These are phyloP conservation scores for Cichorium intybus DNA, from an alignment of 140 eudicot genomes.

Conservation along the genomic window DNA sequence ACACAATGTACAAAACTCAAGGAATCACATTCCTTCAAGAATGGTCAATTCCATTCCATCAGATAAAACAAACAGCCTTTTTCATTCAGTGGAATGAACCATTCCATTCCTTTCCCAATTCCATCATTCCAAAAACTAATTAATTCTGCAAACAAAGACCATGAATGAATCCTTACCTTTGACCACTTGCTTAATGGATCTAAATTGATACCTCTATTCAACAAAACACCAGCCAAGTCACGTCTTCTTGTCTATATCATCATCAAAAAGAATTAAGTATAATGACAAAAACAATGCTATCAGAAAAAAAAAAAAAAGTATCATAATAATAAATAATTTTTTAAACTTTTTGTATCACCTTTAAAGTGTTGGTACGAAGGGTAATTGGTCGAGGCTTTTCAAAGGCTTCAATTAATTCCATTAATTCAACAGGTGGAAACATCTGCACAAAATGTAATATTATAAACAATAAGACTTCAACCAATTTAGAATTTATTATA, in stretches of 20 bases:
- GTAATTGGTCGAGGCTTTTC: constrained; percentile 93
- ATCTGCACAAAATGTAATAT: constrained; percentile 41
- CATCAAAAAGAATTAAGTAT: constrained; percentile 2
- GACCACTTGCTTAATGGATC: constrained; percentile 99
- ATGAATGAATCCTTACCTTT: constrained; percentile 49
- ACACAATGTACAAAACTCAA: too few species aligned
- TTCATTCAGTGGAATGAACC: too few species aligned
- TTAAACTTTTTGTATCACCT: constrained; percentile 40
- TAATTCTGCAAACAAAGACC: neutral
- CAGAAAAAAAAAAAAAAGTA: neutral
- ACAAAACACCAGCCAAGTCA: constrained; percentile 87
- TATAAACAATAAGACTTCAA: neutral
- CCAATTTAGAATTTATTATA: neutral
- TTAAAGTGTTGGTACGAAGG: constrained; percentile 88
- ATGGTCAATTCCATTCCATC: too few species aligned
- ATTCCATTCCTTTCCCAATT: too few species aligned
- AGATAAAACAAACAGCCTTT: too few species aligned
- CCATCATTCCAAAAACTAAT: too few species aligned
- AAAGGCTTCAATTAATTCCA: constrained; percentile 96
- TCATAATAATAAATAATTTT: neutral
- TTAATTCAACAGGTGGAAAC: constrained; percentile 88
- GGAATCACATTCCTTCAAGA: too few species aligned
- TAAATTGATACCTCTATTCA: constrained; percentile 95
- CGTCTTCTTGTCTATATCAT: constrained; percentile 75
- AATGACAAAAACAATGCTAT: neutral